Evolutionary conservation across 352 stramenopile species (phyloP), one percentile per base, ranked within the genome.

Genomic region (Aphanomyces euteiches): DNA sequence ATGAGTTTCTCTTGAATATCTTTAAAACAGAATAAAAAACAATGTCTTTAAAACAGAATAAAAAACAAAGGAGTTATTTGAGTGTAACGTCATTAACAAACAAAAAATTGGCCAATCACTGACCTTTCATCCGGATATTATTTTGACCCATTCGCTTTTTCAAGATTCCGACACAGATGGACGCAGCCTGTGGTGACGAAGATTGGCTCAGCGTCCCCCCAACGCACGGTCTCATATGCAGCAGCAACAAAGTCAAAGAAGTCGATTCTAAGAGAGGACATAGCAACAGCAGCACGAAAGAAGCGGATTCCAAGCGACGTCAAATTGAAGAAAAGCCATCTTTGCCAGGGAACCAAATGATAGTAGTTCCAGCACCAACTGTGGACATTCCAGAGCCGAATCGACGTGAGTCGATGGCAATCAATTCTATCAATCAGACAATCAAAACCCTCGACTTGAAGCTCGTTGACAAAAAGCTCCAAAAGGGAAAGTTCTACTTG

Each of bases 141-240:
- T 60, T 60, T 60, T 60, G 54, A 60, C 54, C 21, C 54, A 60
- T 15, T 60, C 54, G 36, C 54, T 60, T 60, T 60, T 60, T 60
- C 54, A 60, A 60, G 54, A 60, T 60, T 60, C 54, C 54, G 17
- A 60, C 54, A 60, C 54, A 60, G 54, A 60, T 60, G 54, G 54
- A 60, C 54, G 54, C 54, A 60, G 43, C 43, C 43, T 48, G 43
- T 48, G 43, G 43, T 48, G 43, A 60, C 54, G 21, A 40, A 60
- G 54, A 41, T 60, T 60, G 54, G 54, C 54, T 60, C 54, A 60
- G 7, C 54, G 54, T 60, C 54, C 54, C 43, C 43, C 54, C 54
- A 60, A 60, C 54, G 54, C 54, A 60, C 36, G 54, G 54, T 60
- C 54, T 60, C 54, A 60, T 60, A 48, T 48, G 43, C 43, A 48